Conservation (phyloP, 495 filamentous ascomycete genomes). For the Daldinia decipiens region DNA sequence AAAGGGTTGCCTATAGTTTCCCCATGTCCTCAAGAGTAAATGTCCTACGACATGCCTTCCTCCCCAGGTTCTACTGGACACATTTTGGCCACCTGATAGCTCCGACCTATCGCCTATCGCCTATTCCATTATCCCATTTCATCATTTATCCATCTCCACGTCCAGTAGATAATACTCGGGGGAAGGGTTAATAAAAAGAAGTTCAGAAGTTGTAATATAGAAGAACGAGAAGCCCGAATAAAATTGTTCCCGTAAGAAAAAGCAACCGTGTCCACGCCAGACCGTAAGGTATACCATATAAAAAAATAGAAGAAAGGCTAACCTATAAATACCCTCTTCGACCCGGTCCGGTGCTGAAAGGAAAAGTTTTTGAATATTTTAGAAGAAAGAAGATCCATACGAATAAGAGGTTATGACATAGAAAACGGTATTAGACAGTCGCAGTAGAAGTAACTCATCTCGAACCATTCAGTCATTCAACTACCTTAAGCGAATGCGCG, state of each 20-base stretch:
- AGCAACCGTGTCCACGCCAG: slow-evolving; percentile 33
- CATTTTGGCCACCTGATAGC: slow-evolving; percentile 1
- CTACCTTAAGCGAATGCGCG: slow-evolving; percentile 10
- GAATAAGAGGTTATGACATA: slow-evolving; percentile 15
- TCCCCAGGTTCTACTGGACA: slow-evolving; percentile 6
- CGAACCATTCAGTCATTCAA: slow-evolving; percentile 27
- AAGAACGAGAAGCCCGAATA: slow-evolving; percentile 20
- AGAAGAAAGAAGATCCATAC: slow-evolving; percentile 15
- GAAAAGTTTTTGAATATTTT: slow-evolving; percentile 12
- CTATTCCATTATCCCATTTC: slow-evolving; percentile 30
- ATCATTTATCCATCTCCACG: slow-evolving; percentile 24
- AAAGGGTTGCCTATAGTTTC: slow-evolving; percentile 9
- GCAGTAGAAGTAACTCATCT: slow-evolving; percentile 21
- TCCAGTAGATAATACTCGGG: slow-evolving; percentile 21
- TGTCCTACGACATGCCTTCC: background rate
- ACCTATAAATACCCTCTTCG: slow-evolving; percentile 39
- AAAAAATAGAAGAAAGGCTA: slow-evolving; percentile 30
- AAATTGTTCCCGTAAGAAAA: slow-evolving; percentile 18
- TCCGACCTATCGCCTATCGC: background rate
- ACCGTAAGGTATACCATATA: slow-evolving; percentile 46
- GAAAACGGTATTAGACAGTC: slow-evolving; percentile 29
- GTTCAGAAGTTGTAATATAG: slow-evolving; percentile 11
- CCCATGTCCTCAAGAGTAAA: background rate
- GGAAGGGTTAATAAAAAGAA: slow-evolving; percentile 31
- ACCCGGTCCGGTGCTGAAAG: slow-evolving; percentile 16